Evolutionary conservation across 345 rosid species (phyloP).

Genomic region (Erucastrum elatum): DNA sequence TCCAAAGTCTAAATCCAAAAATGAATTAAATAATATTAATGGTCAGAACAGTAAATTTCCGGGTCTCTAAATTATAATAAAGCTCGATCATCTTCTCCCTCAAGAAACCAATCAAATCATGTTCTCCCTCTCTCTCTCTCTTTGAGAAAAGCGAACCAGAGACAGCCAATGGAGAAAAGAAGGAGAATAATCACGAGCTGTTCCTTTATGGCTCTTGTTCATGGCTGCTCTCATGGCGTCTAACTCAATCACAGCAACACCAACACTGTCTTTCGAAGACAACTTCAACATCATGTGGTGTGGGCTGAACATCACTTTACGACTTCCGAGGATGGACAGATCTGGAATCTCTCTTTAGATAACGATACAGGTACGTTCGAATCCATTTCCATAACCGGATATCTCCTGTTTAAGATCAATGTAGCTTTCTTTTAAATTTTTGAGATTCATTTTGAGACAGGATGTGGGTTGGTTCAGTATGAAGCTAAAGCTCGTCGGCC

Average conservation of each 20-base stretch:
- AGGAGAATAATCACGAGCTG: slow-evolving; percentile 42
- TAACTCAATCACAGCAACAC: slow-evolving; percentile 37
- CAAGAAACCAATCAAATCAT: slow-evolving; percentile 33
- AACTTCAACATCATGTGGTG: slow-evolving; percentile 96
- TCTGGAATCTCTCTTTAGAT: slow-evolving; percentile 90
- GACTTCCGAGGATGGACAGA: slow-evolving; percentile 91
- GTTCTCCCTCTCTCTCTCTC: slow-evolving; percentile 21
- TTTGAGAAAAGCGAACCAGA: slow-evolving; percentile 21
- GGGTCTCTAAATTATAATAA: slow-evolving; percentile 13
- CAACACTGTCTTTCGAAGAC: slow-evolving; percentile 66
- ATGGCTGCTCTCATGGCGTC: slow-evolving; percentile 46
- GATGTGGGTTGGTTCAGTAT: slow-evolving; percentile 99
- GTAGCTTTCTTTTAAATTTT: not conserved
- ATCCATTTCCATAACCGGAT: not conserved
- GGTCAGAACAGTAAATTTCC: slow-evolving; percentile 18
- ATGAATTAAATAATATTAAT: not conserved
- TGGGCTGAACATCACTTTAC: slow-evolving; percentile 90
- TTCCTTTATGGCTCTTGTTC: slow-evolving; percentile 36
- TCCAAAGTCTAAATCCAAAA: not conserved
- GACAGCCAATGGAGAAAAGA: slow-evolving; percentile 29
- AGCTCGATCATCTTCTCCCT: slow-evolving; percentile 23
- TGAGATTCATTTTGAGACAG: slow-evolving; percentile 38
- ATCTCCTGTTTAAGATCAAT: not conserved
- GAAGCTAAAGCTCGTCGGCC: slow-evolving; percentile 86
- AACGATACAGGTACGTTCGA: slow-evolving; percentile 74